Conservation (phyloP, 768 basidiomycete genomes). For the Nevesoporus exiguus region DNA sequence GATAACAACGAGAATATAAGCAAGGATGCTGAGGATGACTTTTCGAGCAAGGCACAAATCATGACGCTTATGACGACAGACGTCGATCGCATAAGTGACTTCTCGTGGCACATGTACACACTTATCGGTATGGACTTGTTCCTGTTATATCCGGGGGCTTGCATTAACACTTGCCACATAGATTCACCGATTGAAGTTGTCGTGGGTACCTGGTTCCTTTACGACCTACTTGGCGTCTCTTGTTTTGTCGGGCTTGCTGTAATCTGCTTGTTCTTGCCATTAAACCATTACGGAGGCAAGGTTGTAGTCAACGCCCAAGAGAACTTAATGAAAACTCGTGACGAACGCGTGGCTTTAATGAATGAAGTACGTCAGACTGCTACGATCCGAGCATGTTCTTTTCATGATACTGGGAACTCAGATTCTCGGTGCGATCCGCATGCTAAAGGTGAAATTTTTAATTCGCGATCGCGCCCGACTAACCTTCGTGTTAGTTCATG, state of each 20-base stretch:
- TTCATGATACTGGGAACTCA: slow-evolving; percentile 10
- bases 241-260: slow-evolving; percentile 77
- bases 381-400: not conserved
- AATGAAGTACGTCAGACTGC: slow-evolving; percentile 53
- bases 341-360: slow-evolving; percentile 89
- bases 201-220: slow-evolving; percentile 73
- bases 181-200: slow-evolving; percentile 78
- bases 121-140: slow-evolving; percentile 53
- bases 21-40: slow-evolving; percentile 46
- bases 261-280: slow-evolving; percentile 65
- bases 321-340: slow-evolving; percentile 86
- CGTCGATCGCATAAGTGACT: slow-evolving; percentile 85
- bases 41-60: slow-evolving; percentile 71
- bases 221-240: slow-evolving; percentile 74
- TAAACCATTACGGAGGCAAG: slow-evolving; percentile 85
- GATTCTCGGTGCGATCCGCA: slow-evolving; percentile 84
- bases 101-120: slow-evolving; percentile 73
- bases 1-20: slow-evolving; percentile 18
- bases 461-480: not conserved
- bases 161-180: slow-evolving; percentile 20
- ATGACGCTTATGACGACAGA: slow-evolving; percentile 98
- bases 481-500: slow-evolving; percentile 63
- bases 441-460: slow-evolving; percentile 60
- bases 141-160: not conserved
- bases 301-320: slow-evolving; percentile 76